These are phyloP conservation scores for Sarcodon aspratus DNA, from an alignment of 768 basidiomycete genomes.

Conservation along the genomic window DNA sequence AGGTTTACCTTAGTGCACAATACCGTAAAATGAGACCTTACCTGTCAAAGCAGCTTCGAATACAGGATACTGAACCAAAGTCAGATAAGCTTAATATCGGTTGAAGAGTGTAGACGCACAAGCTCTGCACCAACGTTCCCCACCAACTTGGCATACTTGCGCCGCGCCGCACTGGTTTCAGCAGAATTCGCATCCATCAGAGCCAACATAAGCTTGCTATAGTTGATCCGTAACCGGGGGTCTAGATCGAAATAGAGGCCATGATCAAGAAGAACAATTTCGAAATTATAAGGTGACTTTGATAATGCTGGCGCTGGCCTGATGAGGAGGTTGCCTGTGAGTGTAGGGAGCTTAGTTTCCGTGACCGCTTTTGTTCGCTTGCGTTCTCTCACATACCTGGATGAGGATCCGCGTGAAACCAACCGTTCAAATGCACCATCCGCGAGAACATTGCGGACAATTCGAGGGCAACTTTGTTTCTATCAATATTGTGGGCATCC, in stretches of 20 bases:
- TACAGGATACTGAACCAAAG: conserved; percentile 60
- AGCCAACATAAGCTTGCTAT: conserved; percentile 84
- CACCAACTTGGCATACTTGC: conserved; percentile 82
- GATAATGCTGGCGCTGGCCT: conserved; percentile 54
- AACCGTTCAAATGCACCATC: conserved; percentile 95
- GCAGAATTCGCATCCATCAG: conserved; percentile 68
- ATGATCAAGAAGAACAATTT: conserved; percentile 90
- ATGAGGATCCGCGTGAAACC: conserved; percentile 86
- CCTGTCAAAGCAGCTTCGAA: conserved; percentile 96
- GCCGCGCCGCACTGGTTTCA: conserved; percentile 50
- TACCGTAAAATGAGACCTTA: conserved; percentile 1
- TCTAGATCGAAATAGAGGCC: conserved; percentile 91
- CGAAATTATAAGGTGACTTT: conserved; percentile 86
- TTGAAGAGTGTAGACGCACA: conserved; percentile 28
- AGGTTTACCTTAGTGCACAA: conserved; percentile 1
- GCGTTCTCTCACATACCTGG: conserved; percentile 37
- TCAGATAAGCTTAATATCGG: too few relatives aligned
- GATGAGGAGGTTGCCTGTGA: conserved; percentile 79
- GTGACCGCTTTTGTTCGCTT: too few relatives aligned
- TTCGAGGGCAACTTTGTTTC: conserved; percentile 89
- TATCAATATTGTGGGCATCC: conserved; percentile 71
- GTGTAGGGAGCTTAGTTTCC: background rate
- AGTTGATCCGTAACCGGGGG: conserved; percentile 66
- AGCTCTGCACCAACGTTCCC: conserved; percentile 86
- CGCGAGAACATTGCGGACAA: conserved; percentile 82